Base-by-base conservation (phyloP, 176 grass and related monocot species). In the Zea luxurians region DNA sequence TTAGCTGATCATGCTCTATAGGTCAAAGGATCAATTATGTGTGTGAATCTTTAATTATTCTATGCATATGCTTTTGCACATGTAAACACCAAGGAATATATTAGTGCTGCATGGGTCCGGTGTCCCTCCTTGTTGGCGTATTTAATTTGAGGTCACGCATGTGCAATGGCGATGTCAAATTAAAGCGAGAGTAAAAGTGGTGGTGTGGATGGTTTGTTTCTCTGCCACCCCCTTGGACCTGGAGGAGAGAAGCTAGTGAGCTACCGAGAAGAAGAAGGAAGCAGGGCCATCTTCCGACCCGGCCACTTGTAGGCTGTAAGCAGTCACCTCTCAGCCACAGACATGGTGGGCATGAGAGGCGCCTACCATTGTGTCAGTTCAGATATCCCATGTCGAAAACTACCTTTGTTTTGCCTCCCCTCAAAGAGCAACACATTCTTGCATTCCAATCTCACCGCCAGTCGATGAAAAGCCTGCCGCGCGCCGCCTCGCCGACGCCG, bases 341-440 rank as follows among this genome's bases (percentile, higher is more conserved):
- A 10, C 60, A 89, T 89, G 87, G 87, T 89, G 64, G 87, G 87
- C 8, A 84, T 84, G 87, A 80, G 77, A 63, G 77, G 87, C 34
- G 87, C 87, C 50, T 89, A 89, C 10, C n/a, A n/a, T n/a, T n/a
- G n/a, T n/a, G n/a, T n/a, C n/a, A n/a, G n/a, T n/a, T n/a, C n/a
- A n/a, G n/a, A n/a, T n/a, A n/a, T n/a, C n/a, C n/a, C n/a, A n/a
- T n/a, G n/a, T n/a, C n/a, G n/a, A n/a, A n/a, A n/a, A n/a, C n/a
- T n/a, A n/a, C n/a, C n/a, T n/a, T n/a, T n/a, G n/a, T n/a, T n/a
- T n/a, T n/a, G n/a, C n/a, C n/a, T n/a, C n/a, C n/a, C n/a, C n/a
- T n/a, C n/a, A n/a, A n/a, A n/a, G n/a, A n/a, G n/a, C n/a, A n/a
- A n/a, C n/a, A n/a, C n/a, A n/a, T n/a, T n/a, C n/a, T n/a, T n/a